Conservation (phyloP, 257 asterid genomes). For the Handroanthus guayacan region DNA sequence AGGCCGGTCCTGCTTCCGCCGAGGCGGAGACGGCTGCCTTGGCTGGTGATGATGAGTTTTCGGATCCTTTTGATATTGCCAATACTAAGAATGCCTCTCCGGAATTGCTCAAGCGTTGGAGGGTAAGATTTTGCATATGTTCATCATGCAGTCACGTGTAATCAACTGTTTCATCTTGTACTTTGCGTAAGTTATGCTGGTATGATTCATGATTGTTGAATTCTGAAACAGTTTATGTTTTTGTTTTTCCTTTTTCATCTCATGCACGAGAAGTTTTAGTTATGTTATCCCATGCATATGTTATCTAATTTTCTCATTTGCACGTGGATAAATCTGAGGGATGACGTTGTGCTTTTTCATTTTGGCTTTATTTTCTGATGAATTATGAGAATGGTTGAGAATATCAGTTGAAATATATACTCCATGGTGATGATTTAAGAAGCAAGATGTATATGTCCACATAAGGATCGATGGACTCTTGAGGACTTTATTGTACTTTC, state of each 20-base stretch:
- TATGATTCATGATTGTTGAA: background rate
- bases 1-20: constrained; percentile 42
- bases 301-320: background rate
- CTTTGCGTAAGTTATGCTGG: no score
- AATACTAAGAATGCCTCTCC: constrained; percentile 77
- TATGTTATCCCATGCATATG: background rate
- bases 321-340: background rate
- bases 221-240: background rate
- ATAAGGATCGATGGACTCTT: background rate
- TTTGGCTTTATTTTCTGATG: background rate
- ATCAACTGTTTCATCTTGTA: background rate
- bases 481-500: background rate
- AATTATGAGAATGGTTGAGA: background rate
- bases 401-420: background rate
- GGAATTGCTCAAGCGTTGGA: constrained; percentile 84
- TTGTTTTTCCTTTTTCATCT: background rate
- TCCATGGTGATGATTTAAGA: no score
- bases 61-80: constrained; percentile 87
- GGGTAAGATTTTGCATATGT: constrained; percentile 57
- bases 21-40: constrained; percentile 39
- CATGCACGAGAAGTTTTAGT: constrained; percentile 13
- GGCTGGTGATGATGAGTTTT: constrained; percentile 46
- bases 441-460: background rate
- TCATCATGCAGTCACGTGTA: background rate
- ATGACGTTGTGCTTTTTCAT: background rate